A percentile compares a stretch with the other conserved stretches of the same genome.
Evolutionary conservation across 2,329 filamentous ascomycete genomes (phyloP).

Genomic region (Neofusicoccum parvum): DNA sequence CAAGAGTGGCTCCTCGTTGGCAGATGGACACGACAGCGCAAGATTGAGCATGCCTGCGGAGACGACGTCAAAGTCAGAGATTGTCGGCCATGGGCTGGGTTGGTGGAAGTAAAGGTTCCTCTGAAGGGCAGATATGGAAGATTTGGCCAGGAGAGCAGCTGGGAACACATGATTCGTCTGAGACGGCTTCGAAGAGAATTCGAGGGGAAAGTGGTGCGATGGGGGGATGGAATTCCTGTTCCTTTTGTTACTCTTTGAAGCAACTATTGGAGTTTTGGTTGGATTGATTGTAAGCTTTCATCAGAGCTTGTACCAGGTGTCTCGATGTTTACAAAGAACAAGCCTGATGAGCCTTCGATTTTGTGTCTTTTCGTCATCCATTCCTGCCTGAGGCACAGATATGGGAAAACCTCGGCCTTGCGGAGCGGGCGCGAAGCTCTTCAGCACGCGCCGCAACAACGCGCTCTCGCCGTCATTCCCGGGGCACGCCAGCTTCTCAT

Average conservation of each 20-base stretch:
- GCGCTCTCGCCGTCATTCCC: background rate
- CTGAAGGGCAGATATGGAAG: background rate
- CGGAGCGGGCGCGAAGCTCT: background rate
- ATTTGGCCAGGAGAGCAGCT: background rate
- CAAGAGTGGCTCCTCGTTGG: background rate
- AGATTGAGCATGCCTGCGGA: background rate
- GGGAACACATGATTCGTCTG: background rate
- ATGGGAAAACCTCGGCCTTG: too few species aligned
- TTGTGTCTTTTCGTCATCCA: too few species aligned
- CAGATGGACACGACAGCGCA: background rate
- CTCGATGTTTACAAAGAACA: too few species aligned
- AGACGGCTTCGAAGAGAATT: background rate
- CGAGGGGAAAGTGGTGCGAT: background rate
- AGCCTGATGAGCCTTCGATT: too few species aligned
- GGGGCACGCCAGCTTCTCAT: constrained; percentile 3
- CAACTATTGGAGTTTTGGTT: too few species aligned
- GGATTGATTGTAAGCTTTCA: rapidly evolving
- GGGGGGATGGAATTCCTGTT: background rate
- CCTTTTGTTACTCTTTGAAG: background rate
- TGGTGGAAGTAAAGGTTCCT: background rate
- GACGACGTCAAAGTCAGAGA: background rate
- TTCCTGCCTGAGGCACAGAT: background rate
- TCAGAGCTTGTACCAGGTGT: too few species aligned
- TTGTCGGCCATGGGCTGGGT: background rate
- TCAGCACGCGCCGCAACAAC: background rate